Evolutionary conservation across 495 filamentous ascomycete genomes (phyloP), one percentile per base, ranked within the genome.

Genomic region (Daldinia caldariorum): DNA sequence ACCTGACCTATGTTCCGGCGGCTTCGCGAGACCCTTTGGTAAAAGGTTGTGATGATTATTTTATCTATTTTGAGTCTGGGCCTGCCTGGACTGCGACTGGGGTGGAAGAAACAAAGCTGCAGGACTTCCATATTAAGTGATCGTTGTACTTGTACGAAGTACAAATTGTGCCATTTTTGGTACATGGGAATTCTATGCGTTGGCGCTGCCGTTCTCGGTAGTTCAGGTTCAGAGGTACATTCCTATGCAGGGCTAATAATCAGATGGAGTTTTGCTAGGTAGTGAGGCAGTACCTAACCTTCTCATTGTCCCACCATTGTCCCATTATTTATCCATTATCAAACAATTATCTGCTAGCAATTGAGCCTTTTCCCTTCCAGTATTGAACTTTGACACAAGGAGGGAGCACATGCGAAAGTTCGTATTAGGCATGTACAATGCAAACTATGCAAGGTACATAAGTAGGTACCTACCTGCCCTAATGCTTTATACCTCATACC

Each of bases 11-110:
- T 1, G 26, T 26, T 26, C 26, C 1, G 26, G 38, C 47, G 56
- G 31, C 37, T 16, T 16, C 16, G 41, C 16, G 41, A 45, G 41
- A 18, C 43, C 43, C 43, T 47, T 47, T 47, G 58, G 32, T 38
- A 22, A 49, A 22, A 49, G 47, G 56, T 51, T 7, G 47, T 26
- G 59, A 16, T 49, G 47, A 7, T 69, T 69, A 37, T 59, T 54
- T 59, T 54, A 6, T 61, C 53, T 53, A 53, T 57, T 62, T 6
- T 66, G 31, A 61, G 63, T 71, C 63, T 71, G 62, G 67, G 37
- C 67, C 67, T 70, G 50, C 49, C 61, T 65, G 51, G 68, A 58
- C 68, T 62, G 18, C 14, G 67, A 64, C 67, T 60, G 55, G 67
- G 54, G 54, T 29, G 31, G 13, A 47, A 60, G 53, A 64, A 50